Conservation (phyloP, 495 filamentous ascomycete species). For the Daldinia concentrica region DNA sequence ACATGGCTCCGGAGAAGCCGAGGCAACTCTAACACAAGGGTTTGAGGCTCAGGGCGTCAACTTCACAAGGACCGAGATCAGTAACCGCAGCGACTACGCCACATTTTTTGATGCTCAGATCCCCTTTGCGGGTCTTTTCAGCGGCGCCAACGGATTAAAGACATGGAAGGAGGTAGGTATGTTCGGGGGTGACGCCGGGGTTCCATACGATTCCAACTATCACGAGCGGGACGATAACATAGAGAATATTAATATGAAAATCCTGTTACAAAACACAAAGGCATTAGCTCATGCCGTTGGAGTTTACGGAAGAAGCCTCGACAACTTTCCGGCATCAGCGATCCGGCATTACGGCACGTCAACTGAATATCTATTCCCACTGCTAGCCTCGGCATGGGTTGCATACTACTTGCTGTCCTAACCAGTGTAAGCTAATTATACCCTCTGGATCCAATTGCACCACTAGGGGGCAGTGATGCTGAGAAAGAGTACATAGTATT, state of each 20-base stretch:
- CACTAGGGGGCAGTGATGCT: neutral
- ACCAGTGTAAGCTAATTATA: neutral
- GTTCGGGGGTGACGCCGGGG: slow-evolving; percentile 32
- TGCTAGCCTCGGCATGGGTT: slow-evolving; percentile 2
- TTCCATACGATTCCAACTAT: slow-evolving; percentile 33
- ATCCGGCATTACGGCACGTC: neutral
- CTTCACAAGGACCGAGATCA: slow-evolving; percentile 49
- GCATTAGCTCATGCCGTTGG: slow-evolving; percentile 35
- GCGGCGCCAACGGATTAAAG: slow-evolving; percentile 57
- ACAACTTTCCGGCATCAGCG: slow-evolving; percentile 4
- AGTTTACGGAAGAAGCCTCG: slow-evolving; percentile 22
- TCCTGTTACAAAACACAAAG: slow-evolving; percentile 31
- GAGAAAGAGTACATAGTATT: slow-evolving; percentile 22
- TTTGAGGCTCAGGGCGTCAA: slow-evolving; percentile 48
- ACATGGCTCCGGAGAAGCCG: slow-evolving; percentile 61
- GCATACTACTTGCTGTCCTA: slow-evolving; percentile 7
- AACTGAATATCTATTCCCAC: neutral
- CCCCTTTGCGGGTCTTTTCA: slow-evolving; percentile 49
- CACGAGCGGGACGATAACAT: slow-evolving; percentile 29
- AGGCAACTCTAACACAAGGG: slow-evolving; percentile 61
- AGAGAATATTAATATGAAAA: slow-evolving; percentile 30
- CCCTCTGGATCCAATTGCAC: neutral
- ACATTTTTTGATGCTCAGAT: slow-evolving; percentile 37
- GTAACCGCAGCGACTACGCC: slow-evolving; percentile 46
- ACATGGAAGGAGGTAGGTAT: slow-evolving; percentile 43